phyloP scores from a whole-genome alignment of 2,329 filamentous ascomycete species.

The Cercospora sp. region DNA sequence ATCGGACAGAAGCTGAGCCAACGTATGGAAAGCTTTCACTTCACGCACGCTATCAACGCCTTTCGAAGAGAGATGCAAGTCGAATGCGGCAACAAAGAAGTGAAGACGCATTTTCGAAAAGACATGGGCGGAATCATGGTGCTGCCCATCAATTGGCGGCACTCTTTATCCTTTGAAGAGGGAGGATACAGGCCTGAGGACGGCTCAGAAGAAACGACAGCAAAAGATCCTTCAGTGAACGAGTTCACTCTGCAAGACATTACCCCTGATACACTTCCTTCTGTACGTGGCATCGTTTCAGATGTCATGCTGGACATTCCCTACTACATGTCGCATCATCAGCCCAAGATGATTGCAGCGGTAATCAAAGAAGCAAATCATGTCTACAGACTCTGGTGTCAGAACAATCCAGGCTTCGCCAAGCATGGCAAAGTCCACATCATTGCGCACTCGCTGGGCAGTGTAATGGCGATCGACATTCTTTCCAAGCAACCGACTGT shows the following conservation, averaged over 20 bases:
- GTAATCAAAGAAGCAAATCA: constrained; percentile 89
- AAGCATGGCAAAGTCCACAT: constrained; percentile 82
- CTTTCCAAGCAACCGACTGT: constrained; percentile 82
- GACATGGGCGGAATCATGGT: constrained; percentile 92
- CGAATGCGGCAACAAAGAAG: constrained; percentile 71
- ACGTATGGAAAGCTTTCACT: constrained; percentile 92
- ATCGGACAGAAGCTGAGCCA: constrained; percentile 97
- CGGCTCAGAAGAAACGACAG: constrained; percentile 47
- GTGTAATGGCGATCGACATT: constrained; percentile 90
- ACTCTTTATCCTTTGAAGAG: constrained; percentile 83
- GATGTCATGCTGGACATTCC: constrained; percentile 99
- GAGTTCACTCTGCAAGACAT: constrained; percentile 79
- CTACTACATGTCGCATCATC: constrained; percentile 95
- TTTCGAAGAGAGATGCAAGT: constrained; percentile 84
- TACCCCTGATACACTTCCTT: constrained; percentile 84
- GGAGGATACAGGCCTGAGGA: constrained; percentile 57
- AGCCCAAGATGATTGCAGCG: constrained; percentile 88
- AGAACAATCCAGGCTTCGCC: constrained; percentile 82
- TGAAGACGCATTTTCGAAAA: constrained; percentile 73
- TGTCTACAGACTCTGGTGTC: constrained; percentile 93
- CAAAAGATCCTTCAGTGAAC: constrained; percentile 47
- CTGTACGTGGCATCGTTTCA: constrained; percentile 86
- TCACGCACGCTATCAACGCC: constrained; percentile 91
- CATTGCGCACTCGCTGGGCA: constrained; percentile 89
- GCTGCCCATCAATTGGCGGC: constrained; percentile 90